Base-by-base conservation (phyloP, 2,329 filamentous ascomycete genomes). In the Aureobasidium sp. region DNA sequence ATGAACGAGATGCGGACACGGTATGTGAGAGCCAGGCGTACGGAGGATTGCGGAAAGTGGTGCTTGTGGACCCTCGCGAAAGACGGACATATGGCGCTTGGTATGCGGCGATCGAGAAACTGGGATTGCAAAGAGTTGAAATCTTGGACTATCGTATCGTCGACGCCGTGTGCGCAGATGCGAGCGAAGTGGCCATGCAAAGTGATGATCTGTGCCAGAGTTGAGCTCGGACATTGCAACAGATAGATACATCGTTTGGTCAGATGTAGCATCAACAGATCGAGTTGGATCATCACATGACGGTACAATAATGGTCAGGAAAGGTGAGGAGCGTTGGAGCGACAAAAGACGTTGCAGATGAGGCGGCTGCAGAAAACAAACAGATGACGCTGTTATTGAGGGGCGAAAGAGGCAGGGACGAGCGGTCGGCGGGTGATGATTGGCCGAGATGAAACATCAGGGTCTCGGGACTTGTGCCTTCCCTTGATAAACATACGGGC, bases 21-120 rank as follows among this genome's bases (percentile, higher is more conserved):
- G 62, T 66, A 16, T 60, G 61, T 4, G 66, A 69, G 41, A 64
- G 61, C 35, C 66, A 68, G 47, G 58, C 65, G 1, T 62, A 65
- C 44, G 53, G 52, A 4, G 65, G 61, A 4, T 53, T 64, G 55
- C 53, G 60, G 10, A 69, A 67, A 42, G 53, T 68, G 17, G 60
- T 67, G 1, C 54, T 69, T 11, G 64, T 69, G 4, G 65, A 69
- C 45, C 52, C 54, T 19, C 59, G 57, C 12, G 58, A 66, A 19
- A 14, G 11, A 24, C n/a, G 7, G 11, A 25, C 30, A n/a, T 40
- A 40, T 25, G 37, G 37, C 11, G 37, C 25, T 19, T 41, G 48
- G 10, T 51, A 40, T 32, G 27, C 35, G 34, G n/a, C 40, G 19
- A 12, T 51, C 10, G 48, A 51, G 19, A 19, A 27, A n/a, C 27